Conservation (phyloP, 257 asterid species). For the Voacanga thouarsii region DNA sequence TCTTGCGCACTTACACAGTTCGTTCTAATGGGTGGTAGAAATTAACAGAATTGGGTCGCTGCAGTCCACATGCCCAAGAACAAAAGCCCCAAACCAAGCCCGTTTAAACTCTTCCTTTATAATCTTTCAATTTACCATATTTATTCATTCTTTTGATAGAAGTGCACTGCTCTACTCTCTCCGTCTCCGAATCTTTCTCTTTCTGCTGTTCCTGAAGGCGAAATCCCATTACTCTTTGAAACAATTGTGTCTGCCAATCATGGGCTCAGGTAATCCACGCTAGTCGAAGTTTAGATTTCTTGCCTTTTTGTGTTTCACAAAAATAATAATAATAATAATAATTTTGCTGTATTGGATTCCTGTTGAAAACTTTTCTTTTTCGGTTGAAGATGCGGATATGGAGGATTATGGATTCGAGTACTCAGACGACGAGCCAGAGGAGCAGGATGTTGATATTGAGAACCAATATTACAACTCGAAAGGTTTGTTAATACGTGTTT, state of each 20-base stretch:
- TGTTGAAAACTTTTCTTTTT: conserved; percentile 11
- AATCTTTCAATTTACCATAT: neutral
- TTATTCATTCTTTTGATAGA: neutral
- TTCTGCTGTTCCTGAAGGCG: neutral
- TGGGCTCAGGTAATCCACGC: conserved; percentile 64
- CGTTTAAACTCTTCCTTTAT: neutral
- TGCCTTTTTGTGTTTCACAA: neutral
- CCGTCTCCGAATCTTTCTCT: neutral
- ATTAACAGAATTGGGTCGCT: no score
- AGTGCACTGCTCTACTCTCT: neutral
- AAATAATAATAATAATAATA: no score
- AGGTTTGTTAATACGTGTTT: conserved; percentile 34
- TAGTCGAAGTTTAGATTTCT: neutral
- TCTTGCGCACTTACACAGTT: no score
- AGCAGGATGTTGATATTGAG: conserved; percentile 94
- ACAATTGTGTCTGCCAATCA: conserved; percentile 12
- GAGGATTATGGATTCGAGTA: conserved; percentile 98
- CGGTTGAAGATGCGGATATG: conserved; percentile 83
- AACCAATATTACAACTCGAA: conserved; percentile 98
- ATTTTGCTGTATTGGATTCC: neutral
- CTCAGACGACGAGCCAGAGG: conserved; percentile 97
- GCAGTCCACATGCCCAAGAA: no score
- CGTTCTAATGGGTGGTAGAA: no score
- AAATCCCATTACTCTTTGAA: neutral
- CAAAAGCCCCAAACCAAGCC: no score